phyloP scores from a whole-genome alignment of 441 rosid genomes.

The Jatropha podagrica region DNA sequence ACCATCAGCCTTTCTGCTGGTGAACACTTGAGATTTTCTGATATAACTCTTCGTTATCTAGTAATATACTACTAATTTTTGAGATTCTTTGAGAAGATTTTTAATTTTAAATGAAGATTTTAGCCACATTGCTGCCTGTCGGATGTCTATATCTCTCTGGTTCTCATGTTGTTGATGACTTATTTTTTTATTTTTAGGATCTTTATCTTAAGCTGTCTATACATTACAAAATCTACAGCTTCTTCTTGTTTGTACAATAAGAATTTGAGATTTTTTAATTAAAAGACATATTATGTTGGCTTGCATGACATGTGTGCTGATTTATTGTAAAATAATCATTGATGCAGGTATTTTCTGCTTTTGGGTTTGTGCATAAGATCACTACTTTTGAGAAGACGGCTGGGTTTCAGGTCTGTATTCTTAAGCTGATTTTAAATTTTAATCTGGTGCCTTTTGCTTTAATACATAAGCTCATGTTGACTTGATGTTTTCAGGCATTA shows the following conservation, averaged over 20 bases:
- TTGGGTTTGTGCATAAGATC: conserved; percentile 97
- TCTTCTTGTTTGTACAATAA: conserved; percentile 3
- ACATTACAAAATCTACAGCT: conserved; percentile 2
- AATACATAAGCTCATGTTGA: conserved; percentile 20
- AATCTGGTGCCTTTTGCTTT: conserved; percentile 14
- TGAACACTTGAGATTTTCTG: neutral
- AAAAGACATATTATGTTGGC: neutral
- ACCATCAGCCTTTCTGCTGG: neutral
- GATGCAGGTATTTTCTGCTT: conserved; percentile 97
- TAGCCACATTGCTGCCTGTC: neutral
- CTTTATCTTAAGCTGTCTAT: neutral
- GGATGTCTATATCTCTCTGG: neutral
- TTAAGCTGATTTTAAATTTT: conserved; percentile 4
- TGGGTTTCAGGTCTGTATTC: conserved; percentile 74
- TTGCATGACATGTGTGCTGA: conserved; percentile 15
- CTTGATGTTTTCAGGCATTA: conserved; percentile 62
- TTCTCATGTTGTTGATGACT: neutral
- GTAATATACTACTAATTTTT: conserved; percentile 3
- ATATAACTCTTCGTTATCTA: neutral
- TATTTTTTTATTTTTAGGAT: neutral
- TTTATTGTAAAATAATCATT: conserved; percentile 25
- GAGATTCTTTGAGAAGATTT: conserved; percentile 7
- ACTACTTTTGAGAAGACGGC: conserved; percentile 99
- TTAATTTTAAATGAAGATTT: neutral
- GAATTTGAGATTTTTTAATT: neutral